Percentiles rank a stretch among this genome's conserved stretches.
Evolutionary conservation across 805 yeast genomes (phyloP).

Genomic region (Lipomyces starkeyi): DNA sequence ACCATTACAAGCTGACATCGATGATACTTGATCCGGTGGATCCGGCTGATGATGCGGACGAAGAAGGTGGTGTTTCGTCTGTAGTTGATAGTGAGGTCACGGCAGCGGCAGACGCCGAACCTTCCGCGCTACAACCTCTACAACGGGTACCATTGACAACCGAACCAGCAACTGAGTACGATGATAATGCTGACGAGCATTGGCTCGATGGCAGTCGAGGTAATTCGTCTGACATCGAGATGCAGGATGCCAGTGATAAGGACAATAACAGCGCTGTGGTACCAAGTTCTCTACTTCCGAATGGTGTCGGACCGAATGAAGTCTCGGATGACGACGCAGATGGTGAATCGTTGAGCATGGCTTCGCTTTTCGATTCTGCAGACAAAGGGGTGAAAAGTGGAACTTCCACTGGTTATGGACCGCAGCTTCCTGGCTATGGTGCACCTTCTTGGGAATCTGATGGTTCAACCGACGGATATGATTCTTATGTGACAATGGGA

Average conservation of each 20-base stretch:
- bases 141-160: not conserved
- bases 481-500: conserved; percentile 42
- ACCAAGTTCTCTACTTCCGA: not conserved
- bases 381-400: not conserved
- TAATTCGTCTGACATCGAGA: conserved; percentile 23
- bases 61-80: not conserved
- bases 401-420: not conserved
- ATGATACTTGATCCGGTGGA: conserved; percentile 10
- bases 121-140: not conserved
- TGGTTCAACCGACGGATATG: not conserved
- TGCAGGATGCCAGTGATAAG: conserved; percentile 31
- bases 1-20: conserved; percentile 7
- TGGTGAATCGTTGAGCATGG: not conserved
- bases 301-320: not conserved
- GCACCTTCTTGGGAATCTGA: conserved; percentile 8
- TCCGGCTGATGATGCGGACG: conserved; percentile 6
- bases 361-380: conserved; percentile 3
- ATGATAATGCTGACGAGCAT: conserved; percentile 15
- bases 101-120: not conserved
- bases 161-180: conserved; percentile 11
- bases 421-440: not conserved
- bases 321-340: conserved; percentile 23
- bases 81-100: not conserved
- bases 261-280: conserved; percentile 8
- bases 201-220: conserved; percentile 12